Conservation (phyloP, 1,139 yeast genomes). For the Suhomyces bribrorum region DNA sequence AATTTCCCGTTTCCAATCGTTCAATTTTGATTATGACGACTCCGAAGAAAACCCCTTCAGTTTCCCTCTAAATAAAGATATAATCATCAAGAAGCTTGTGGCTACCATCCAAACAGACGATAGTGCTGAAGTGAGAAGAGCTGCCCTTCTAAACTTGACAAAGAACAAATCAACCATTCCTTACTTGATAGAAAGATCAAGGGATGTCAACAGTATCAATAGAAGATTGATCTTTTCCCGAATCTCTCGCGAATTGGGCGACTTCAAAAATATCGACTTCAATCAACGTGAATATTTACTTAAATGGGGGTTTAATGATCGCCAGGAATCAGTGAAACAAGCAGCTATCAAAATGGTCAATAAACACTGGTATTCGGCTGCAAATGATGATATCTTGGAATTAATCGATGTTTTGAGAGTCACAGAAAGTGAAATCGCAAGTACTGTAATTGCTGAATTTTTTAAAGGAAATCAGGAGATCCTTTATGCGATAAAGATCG, state of each 20-base stretch:
- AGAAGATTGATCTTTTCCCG: conserved; percentile 74
- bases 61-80: conserved; percentile 20
- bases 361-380: conserved; percentile 67
- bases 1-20: conserved; percentile 72
- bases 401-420: conserved; percentile 73
- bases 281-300: conserved; percentile 67
- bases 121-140: conserved; percentile 86
- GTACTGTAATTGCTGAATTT: conserved; percentile 62
- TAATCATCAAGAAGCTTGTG: conserved; percentile 52
- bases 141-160: conserved; percentile 71
- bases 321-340: conserved; percentile 69
- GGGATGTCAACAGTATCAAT: conserved; percentile 73
- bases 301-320: conserved; percentile 84
- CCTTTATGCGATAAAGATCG: conserved; percentile 57
- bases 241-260: conserved; percentile 67
- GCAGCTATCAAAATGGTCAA: conserved; percentile 77
- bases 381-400: conserved; percentile 70
- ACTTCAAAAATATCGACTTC: conserved; percentile 59
- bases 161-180: conserved; percentile 58
- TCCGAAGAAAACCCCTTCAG: conserved; percentile 28
- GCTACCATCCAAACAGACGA: conserved; percentile 72
- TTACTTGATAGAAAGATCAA: conserved; percentile 72
- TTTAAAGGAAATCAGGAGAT: conserved; percentile 65
- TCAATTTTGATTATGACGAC: conserved; percentile 42
- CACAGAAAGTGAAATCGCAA: conserved; percentile 63